phyloP scores from a whole-genome alignment of 139 green algal species.

The Ettlia oleoabundans region DNA sequence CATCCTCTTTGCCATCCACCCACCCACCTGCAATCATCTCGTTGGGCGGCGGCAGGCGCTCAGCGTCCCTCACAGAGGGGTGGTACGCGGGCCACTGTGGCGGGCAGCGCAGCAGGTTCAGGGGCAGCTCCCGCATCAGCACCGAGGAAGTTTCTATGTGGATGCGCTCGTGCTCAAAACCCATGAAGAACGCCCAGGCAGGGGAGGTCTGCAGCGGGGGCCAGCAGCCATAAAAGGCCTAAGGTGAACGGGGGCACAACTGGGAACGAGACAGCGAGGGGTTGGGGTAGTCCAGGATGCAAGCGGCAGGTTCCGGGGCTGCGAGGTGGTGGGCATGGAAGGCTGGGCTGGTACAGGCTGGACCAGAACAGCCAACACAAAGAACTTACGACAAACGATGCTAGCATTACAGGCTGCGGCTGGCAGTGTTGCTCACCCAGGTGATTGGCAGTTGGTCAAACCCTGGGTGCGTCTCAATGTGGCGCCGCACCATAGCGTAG shows the following conservation, averaged over 20 bases:
- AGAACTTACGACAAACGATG: too few relatives aligned
- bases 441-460: slow-evolving; percentile 50
- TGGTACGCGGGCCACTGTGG: slow-evolving; percentile 80
- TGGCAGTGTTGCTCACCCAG: slow-evolving; percentile 18
- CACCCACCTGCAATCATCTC: slow-evolving; percentile 37
- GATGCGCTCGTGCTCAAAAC: slow-evolving; percentile 87
- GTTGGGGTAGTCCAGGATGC: neutral
- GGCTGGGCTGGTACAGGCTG: too few relatives aligned
- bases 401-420: too few relatives aligned
- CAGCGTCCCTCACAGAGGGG: slow-evolving; percentile 22
- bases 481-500: slow-evolving; percentile 38
- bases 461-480: slow-evolving; percentile 50
- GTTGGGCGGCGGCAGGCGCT: slow-evolving; percentile 33
- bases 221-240: too few relatives aligned
- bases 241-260: too few relatives aligned
- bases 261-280: neutral
- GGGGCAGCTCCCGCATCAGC: slow-evolving; percentile 77
- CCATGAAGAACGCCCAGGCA: slow-evolving; percentile 80
- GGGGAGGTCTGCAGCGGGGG: slow-evolving; percentile 28
- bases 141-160: slow-evolving; percentile 78
- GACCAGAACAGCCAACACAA: too few relatives aligned
- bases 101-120: slow-evolving; percentile 63
- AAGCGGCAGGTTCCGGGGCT: neutral
- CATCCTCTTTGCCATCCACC: neutral
- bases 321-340: too few relatives aligned